phyloP scores from a whole-genome alignment of 345 rosid species.

The Aurinia saxatilis region DNA sequence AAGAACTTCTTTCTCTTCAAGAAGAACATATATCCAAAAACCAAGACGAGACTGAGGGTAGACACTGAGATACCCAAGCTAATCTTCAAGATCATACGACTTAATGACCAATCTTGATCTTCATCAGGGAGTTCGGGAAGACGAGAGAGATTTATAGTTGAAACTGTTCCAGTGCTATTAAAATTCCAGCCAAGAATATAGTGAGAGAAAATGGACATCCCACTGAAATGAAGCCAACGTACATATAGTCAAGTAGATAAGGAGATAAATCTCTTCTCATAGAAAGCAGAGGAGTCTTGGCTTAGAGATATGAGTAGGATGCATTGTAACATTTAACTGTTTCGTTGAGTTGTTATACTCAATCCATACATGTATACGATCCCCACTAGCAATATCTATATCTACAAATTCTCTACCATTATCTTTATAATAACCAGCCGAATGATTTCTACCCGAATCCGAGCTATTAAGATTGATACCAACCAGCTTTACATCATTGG shows the following conservation, averaged over 20 bases:
- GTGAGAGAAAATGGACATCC: conserved; percentile 18
- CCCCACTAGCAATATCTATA: conserved; percentile 23
- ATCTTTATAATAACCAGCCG: conserved; percentile 8
- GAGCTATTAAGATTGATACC: conserved; percentile 46
- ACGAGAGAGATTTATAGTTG: background rate
- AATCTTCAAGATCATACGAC: background rate
- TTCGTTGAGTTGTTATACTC: conserved; percentile 41
- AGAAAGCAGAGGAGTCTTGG: conserved; percentile 40
- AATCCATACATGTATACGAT: conserved; percentile 52
- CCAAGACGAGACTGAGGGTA: background rate
- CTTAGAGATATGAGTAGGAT: conserved; percentile 20
- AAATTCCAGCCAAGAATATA: conserved; percentile 12
- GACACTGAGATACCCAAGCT: background rate
- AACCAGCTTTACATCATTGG: conserved; percentile 43
- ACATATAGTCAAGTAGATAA: conserved; percentile 32
- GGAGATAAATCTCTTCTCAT: conserved; percentile 1
- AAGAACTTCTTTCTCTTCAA: background rate
- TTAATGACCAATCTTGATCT: too few species aligned
- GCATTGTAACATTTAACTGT: conserved; percentile 35
- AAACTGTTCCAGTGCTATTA: conserved; percentile 40
- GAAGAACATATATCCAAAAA: background rate
- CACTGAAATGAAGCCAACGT: conserved; percentile 60
- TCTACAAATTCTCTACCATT: background rate
- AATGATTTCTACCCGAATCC: background rate
- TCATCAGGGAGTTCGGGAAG: conserved; percentile 11